Evolutionary conservation across 129 eudicot genomes (phyloP), one percentile per base, ranked within the genome.

Genomic region (Rutidosis leptorrhynchoides): DNA sequence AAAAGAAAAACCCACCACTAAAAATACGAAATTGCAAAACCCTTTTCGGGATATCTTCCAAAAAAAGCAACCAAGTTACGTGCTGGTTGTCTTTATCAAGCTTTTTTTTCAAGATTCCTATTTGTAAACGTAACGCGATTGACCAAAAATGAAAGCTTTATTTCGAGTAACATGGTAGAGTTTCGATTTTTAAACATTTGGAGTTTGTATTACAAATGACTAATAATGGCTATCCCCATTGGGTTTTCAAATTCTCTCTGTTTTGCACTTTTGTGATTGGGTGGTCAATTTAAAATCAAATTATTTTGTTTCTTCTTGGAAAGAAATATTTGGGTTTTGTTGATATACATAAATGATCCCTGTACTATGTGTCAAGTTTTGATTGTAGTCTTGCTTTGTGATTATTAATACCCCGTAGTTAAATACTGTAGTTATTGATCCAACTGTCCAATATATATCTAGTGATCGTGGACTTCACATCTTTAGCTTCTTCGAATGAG

Each of bases 41-140:
- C 45, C 15, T 58, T 17, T 45, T 45, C 20, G 29, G 21, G 64
- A 19, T 73, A 55, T 7, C 65, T 73, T 73, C 58, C 28, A 35
- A 53, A 54, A 43, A 53, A 63, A 72, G 63, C 45, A 63, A 72
- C 52, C 21, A 20, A 64, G 30, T 54, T 54, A 53, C 71, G 71
- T 49, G 76, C 2, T 73, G 29, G 65, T 17, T 20, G 40, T 45
- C 62, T 16, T 10, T 37, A 12, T 28, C 26, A 51, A 62, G 16
- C 51, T 62, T 30, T 22, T 63, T 53, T 54, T 14, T 53, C 37
- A 73, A 64, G 77, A 73, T 54, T 64, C 58, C 28, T 30, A 12
- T 51, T 64, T 37, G 58, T 35, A 53, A 53, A 64, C 70, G 70
- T 52, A 53, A 71, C 51, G 52, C 26, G 23, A 61, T 58, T 22